phyloP scores from a whole-genome alignment of 257 asterid species.

The Nyctanthes arbortristis region DNA sequence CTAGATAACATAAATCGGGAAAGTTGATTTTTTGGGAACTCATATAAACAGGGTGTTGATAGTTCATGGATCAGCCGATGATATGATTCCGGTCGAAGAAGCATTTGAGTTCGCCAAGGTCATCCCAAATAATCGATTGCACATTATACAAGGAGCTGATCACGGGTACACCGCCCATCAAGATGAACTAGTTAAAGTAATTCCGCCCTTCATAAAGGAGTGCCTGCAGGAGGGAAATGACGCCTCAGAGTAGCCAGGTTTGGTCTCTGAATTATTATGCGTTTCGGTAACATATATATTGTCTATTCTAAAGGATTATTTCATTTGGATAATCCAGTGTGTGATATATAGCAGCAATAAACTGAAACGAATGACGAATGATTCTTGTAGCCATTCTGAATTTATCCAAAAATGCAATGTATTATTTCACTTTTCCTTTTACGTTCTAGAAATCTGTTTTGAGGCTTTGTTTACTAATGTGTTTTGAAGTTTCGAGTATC shows the following conservation, averaged over 20 bases:
- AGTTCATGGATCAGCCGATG: slow-evolving; percentile 72
- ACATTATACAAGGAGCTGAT: slow-evolving; percentile 56
- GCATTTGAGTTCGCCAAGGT: slow-evolving; percentile 61
- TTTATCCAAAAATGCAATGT: too few species aligned
- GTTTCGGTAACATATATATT: neutral
- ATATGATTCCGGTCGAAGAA: slow-evolving; percentile 54
- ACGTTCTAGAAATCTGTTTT: too few species aligned
- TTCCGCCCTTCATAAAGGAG: slow-evolving; percentile 55
- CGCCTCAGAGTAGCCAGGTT: slow-evolving; percentile 18
- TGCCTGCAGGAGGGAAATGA: slow-evolving; percentile 33
- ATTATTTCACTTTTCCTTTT: too few species aligned
- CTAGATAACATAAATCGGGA: neutral
- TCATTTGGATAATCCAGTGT: neutral
- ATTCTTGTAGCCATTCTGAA: too few species aligned
- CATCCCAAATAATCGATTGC: slow-evolving; percentile 56
- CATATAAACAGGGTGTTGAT: slow-evolving; percentile 59
- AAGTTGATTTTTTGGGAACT: slow-evolving; percentile 16
- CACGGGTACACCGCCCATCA: slow-evolving; percentile 59
- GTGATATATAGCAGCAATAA: neutral
- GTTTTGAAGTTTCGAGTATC: too few species aligned
- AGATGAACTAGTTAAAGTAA: slow-evolving; percentile 42
- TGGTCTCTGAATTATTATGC: neutral
- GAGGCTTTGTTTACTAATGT: too few species aligned
- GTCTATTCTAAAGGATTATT: neutral
- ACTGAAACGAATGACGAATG: too few species aligned